Evolutionary conservation across 2,329 filamentous ascomycete species (phyloP).

Genomic region (Cercospora zeae-maydis): DNA sequence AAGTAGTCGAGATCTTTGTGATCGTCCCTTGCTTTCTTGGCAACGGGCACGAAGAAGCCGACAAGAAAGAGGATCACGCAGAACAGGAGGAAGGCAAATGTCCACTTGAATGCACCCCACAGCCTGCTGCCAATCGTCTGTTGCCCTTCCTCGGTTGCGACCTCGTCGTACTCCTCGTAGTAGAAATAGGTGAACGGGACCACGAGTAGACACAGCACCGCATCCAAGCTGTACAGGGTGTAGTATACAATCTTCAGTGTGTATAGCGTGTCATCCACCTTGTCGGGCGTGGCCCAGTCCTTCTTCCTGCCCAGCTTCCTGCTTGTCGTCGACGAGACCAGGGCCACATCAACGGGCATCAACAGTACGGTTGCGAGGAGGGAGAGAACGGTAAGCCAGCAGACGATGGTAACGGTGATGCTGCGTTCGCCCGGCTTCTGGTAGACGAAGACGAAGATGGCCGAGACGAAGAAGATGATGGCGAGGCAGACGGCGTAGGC

Average conservation of each 20-base stretch:
- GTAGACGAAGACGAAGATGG: conserved; percentile 86
- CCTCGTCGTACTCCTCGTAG: conserved; percentile 95
- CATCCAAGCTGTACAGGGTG: conserved; percentile 84
- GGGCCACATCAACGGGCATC: conserved; percentile 89
- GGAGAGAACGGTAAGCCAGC: conserved; percentile 79
- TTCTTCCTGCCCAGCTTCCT: conserved; percentile 77
- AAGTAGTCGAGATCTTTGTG: conserved; percentile 88
- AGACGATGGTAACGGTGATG: conserved; percentile 73
- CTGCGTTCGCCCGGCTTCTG: conserved; percentile 86
- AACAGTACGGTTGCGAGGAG: conserved; percentile 89
- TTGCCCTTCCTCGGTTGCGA: conserved; percentile 73
- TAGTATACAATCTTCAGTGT: conserved; percentile 91
- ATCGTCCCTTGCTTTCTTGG: conserved; percentile 59
- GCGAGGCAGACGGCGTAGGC: conserved; percentile 80
- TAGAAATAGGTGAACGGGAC: conserved; percentile 97
- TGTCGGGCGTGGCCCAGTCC: conserved; percentile 85
- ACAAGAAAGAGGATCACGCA: conserved; percentile 81
- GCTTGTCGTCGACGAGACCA: conserved; percentile 83
- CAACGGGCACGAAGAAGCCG: conserved; percentile 88
- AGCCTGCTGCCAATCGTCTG: conserved; percentile 69
- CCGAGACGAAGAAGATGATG: conserved; percentile 71
- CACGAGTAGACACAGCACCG: conserved; percentile 79
- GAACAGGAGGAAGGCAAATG: conserved; percentile 74
- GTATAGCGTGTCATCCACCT: conserved; percentile 71
- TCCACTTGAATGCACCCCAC: conserved; percentile 87